Base-by-base conservation (phyloP, 768 basidiomycete species). In the Artomyces pyxidatus region DNA sequence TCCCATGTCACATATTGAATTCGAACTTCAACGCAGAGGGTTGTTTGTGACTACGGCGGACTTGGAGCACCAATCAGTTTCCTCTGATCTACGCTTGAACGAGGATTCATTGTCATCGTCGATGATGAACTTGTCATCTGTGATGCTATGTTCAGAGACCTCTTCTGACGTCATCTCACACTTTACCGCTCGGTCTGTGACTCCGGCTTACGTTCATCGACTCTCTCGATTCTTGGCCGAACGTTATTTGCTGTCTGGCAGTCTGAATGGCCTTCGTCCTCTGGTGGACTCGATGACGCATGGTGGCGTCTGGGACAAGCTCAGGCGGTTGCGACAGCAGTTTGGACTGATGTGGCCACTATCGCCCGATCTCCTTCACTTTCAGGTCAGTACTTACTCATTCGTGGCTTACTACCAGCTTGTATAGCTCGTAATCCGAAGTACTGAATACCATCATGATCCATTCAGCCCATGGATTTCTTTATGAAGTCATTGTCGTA, bases 331-430 rank as follows among this genome's bases (percentile, higher is more conserved):
- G 16, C 56, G 41, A 10, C 30, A 51, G 11, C 11, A 11, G 10
- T 48, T 27, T 29, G 39, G 22, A 26, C 23, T 8, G 22, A 41
- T 48, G 37, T 49, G 37, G 53, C 53, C 49, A 45, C 23, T 26
- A 4, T 17, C 38, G 25, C 45, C 40, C 12, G 25, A 29, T 27
- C 42, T 55, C 3, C 19, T 37, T 37, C 32, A 30, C 21, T 28
- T 17, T 35, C 46, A 51, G 61, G 62, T 63, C 32, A 59, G 61
- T 61, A 16, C 30, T 16, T 16, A 27, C 25, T 30, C 21, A 8
- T 8, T 38, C 32, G 19, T n/a, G 23, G 21, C 29, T 21, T 16
- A 25, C 32, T 12, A 23, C 48, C 17, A 14, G 27, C 42, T 26
- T 10, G 28, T 14, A 49, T 53, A 4, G 9, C 44, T 29, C 30